phyloP scores from a whole-genome alignment of 176 grass and related monocot species.

The Aechmea fasciata region DNA sequence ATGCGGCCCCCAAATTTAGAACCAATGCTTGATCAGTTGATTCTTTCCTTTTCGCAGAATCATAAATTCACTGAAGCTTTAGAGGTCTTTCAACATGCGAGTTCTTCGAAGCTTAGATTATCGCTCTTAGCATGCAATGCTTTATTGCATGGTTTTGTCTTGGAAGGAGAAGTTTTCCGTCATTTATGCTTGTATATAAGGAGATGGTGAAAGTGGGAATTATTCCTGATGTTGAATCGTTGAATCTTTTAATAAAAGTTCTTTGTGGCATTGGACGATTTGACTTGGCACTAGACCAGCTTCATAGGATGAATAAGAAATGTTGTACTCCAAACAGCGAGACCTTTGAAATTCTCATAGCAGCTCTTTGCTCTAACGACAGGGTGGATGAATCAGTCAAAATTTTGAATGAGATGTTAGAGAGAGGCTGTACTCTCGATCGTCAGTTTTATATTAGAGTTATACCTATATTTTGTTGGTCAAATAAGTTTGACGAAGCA shows the following conservation, averaged over 20 bases:
- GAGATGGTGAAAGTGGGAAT: slow-evolving; percentile 48
- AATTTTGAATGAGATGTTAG: slow-evolving; percentile 38
- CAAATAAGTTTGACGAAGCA: slow-evolving; percentile 31
- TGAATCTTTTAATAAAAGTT: slow-evolving; percentile 42
- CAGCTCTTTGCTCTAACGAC: slow-evolving; percentile 20
- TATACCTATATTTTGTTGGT: slow-evolving; percentile 42
- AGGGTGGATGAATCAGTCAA: slow-evolving; percentile 34
- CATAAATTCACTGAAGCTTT: slow-evolving; percentile 33
- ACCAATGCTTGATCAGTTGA: slow-evolving; percentile 8
- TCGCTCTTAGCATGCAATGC: slow-evolving; percentile 32
- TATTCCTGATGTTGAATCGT: slow-evolving; percentile 44
- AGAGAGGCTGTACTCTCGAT: slow-evolving; percentile 24
- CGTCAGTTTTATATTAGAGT: slow-evolving; percentile 37
- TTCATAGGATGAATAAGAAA: slow-evolving; percentile 45
- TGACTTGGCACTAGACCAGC: slow-evolving; percentile 42
- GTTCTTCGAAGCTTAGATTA: slow-evolving; percentile 20
- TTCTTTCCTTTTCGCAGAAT: slow-evolving; percentile 20
- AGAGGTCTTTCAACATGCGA: slow-evolving; percentile 33
- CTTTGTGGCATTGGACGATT: slow-evolving; percentile 33
- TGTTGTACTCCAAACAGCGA: slow-evolving; percentile 29
- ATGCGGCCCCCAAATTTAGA: slow-evolving; percentile 25
- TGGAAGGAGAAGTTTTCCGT: slow-evolving; percentile 23
- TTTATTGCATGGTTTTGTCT: slow-evolving; percentile 33
- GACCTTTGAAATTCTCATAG: slow-evolving; percentile 47
- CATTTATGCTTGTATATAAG: slow-evolving; percentile 26